A percentile compares a stretch with the other conserved stretches of the same genome.
Evolutionary conservation across 495 filamentous ascomycete genomes (phyloP).

Genomic region (Hypoxylon lienhwacheense): DNA sequence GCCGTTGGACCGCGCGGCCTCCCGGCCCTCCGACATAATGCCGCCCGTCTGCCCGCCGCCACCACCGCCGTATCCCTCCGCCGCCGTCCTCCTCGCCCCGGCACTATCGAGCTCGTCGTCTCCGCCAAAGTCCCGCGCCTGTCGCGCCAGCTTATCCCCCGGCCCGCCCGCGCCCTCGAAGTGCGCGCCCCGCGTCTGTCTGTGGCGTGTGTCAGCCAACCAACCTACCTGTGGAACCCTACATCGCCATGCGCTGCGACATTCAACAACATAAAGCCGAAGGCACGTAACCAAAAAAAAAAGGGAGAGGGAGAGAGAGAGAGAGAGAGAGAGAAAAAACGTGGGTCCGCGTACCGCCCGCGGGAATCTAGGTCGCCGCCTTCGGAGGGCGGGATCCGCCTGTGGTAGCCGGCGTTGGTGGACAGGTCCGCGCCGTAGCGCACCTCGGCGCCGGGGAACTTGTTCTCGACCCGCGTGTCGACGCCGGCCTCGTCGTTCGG

Average conservation of each 20-base stretch:
- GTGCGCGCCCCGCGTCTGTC: constrained; percentile 37
- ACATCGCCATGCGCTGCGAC: no score
- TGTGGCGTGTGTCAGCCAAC: not conserved
- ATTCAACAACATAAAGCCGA: no score
- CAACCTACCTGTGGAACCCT: not conserved
- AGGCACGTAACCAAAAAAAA: no score
- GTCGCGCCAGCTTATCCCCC: constrained; percentile 38
- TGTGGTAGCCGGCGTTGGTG: constrained; percentile 43
- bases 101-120: constrained; percentile 31
- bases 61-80: constrained; percentile 8
- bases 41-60: constrained; percentile 2
- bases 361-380: constrained; percentile 44
- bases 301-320: no score
- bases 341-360: constrained; percentile 38
- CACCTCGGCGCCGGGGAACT: constrained; percentile 42
- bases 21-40: constrained; percentile 23
- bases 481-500: constrained; percentile 39
- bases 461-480: constrained; percentile 35
- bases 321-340: not conserved
- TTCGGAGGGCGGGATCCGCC: constrained; percentile 43
- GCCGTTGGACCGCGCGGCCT: constrained; percentile 29
- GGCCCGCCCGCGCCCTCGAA: constrained; percentile 43
- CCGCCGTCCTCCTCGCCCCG: constrained; percentile 4
- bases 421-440: constrained; percentile 38
- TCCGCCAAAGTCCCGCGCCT: constrained; percentile 37